These are phyloP conservation scores for Fusarium oxysporum DNA, from an alignment of 2,329 filamentous ascomycete species.

Conservation along the genomic window DNA sequence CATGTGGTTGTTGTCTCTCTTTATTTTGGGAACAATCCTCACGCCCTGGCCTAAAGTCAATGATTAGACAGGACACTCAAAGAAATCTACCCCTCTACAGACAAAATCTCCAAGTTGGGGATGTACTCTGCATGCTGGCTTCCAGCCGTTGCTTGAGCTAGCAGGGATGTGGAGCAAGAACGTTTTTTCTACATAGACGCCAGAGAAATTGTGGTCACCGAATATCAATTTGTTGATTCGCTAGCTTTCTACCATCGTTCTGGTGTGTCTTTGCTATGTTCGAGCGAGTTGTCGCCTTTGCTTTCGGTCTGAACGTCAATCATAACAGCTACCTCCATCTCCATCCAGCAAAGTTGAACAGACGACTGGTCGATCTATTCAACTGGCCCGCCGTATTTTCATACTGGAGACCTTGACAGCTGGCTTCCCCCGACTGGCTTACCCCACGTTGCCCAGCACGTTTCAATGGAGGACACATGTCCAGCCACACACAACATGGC, in stretches of 20 bases:
- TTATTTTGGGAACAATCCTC: background rate
- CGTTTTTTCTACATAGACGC: conserved; percentile 32
- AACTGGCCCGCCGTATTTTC: conserved; percentile 31
- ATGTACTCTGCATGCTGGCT: conserved; percentile 21
- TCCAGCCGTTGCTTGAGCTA: conserved; percentile 34
- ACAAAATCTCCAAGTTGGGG: conserved; percentile 1
- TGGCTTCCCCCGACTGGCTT: conserved; percentile 49
- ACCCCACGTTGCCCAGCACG: conserved; percentile 45
- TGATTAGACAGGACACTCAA: conserved; percentile 12
- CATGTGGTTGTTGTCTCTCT: conserved; percentile 12
- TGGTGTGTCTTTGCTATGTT: conserved; percentile 12
- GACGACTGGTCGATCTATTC: conserved; percentile 27
- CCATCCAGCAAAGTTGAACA: conserved; percentile 6
- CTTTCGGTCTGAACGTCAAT: conserved; percentile 37
- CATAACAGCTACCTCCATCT: conserved; percentile 30
- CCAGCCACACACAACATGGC: conserved; percentile 49
- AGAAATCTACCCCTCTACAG: conserved; percentile 3
- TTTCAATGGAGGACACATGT: conserved; percentile 54
- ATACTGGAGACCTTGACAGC: conserved; percentile 46
- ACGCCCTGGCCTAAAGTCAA: background rate
- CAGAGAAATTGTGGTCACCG: conserved; percentile 23
- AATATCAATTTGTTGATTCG: conserved; percentile 14
- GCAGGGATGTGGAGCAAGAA: conserved; percentile 36
- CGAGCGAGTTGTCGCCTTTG: conserved; percentile 21
- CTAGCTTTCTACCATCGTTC: background rate